Evolutionary conservation across 2,329 filamentous ascomycete species (phyloP).

Genomic region (Aspergillus sp.): DNA sequence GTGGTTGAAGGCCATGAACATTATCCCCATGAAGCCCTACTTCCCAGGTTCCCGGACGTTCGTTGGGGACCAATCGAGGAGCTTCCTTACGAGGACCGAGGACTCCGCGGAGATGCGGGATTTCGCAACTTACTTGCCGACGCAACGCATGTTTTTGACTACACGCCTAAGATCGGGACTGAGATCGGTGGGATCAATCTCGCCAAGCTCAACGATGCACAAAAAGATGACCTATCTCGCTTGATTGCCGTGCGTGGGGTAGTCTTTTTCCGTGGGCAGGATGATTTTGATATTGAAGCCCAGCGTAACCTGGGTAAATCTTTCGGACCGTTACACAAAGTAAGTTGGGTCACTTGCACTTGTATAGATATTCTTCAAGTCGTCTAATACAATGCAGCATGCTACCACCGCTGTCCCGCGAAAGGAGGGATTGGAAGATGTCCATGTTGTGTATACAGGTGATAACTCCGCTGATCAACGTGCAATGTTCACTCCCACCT

Average conservation of each 20-base stretch:
- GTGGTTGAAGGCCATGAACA: constrained; percentile 37
- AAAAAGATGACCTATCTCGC: constrained; percentile 48
- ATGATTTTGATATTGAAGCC: constrained; percentile 46
- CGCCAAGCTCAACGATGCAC: constrained; percentile 41
- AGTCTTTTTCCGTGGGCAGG: constrained; percentile 51
- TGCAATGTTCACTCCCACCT: constrained; percentile 47
- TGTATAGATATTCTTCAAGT: neutral
- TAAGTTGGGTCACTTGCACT: constrained; percentile 1
- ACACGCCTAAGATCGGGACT: constrained; percentile 49
- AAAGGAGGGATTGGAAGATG: constrained; percentile 45
- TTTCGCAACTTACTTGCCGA: constrained; percentile 46
- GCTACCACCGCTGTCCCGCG: constrained; percentile 47
- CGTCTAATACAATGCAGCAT: constrained; percentile 27
- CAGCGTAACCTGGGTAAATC: constrained; percentile 46
- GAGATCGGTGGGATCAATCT: constrained; percentile 47
- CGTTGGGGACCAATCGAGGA: constrained; percentile 45
- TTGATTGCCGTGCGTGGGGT: constrained; percentile 49
- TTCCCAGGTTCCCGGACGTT: constrained; percentile 46
- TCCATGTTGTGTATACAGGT: constrained; percentile 49
- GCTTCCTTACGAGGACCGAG: constrained; percentile 46
- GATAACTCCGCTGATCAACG: constrained; percentile 47
- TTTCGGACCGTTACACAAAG: constrained; percentile 47
- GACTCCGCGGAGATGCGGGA: constrained; percentile 45
- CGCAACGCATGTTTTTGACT: constrained; percentile 50
- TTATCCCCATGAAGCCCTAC: constrained; percentile 47